Percentiles rank a stretch among this genome's conserved stretches.
Evolutionary conservation across 805 yeast species (phyloP).

Genomic region (Brettanomyces bruxellensis): DNA sequence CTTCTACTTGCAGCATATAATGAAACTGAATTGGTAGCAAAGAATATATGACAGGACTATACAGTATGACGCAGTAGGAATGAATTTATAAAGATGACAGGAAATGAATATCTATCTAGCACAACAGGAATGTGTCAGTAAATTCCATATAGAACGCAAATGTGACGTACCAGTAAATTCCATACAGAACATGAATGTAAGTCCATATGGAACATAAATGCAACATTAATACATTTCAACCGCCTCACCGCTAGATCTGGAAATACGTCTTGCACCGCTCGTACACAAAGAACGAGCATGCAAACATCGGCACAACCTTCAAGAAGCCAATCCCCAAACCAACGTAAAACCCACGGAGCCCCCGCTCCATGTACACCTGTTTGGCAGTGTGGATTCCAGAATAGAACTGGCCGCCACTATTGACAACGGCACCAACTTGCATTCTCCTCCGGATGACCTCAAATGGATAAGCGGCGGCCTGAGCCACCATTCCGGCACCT

Average conservation of each 20-base stretch:
- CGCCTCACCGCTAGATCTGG: slow-evolving; percentile 33
- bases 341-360: slow-evolving; percentile 82
- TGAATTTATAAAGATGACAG: too few relatives aligned
- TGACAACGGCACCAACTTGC: slow-evolving; percentile 84
- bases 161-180: too few relatives aligned
- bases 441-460: slow-evolving; percentile 90
- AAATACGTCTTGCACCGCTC: slow-evolving; percentile 71
- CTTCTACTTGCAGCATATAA: too few relatives aligned
- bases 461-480: slow-evolving; percentile 94
- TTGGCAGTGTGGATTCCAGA: slow-evolving; percentile 46
- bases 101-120: too few relatives aligned
- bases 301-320: slow-evolving; percentile 94
- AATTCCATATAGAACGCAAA: too few relatives aligned
- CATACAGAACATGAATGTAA: too few relatives aligned
- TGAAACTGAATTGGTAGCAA: too few relatives aligned
- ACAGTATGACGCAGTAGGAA: too few relatives aligned
- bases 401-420: slow-evolving; percentile 45
- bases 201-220: too few relatives aligned
- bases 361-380: slow-evolving; percentile 62
- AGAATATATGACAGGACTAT: too few relatives aligned
- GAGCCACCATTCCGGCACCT: slow-evolving; percentile 88
- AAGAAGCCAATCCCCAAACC: slow-evolving; percentile 94
- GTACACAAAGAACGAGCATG: slow-evolving; percentile 91
- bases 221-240: too few relatives aligned
- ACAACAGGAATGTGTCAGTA: too few relatives aligned